phyloP scores from a whole-genome alignment of 352 stramenopile genomes.

The Plasmopara viticola region DNA sequence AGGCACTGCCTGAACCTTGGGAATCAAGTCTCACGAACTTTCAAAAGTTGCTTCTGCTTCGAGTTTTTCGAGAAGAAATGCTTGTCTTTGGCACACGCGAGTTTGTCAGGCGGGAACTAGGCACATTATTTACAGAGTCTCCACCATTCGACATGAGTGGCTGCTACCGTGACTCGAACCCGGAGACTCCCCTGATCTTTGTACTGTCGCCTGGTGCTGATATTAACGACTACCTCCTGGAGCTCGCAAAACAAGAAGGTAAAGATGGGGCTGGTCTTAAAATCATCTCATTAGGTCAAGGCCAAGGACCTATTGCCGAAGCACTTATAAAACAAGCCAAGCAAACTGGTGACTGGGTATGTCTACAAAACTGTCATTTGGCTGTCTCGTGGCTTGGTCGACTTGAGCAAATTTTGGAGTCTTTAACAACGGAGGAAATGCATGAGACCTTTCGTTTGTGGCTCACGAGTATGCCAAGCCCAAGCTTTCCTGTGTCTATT shows the following conservation, averaged over 20 bases:
- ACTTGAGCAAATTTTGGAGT: conserved; percentile 87
- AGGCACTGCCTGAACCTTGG: conserved; percentile 61
- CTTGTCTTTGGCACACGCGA: conserved; percentile 82
- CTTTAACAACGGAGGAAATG: conserved; percentile 53
- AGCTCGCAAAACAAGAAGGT: conserved; percentile 84
- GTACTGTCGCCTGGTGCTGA: conserved; percentile 90
- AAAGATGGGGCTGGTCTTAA: conserved; percentile 84
- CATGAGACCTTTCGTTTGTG: conserved; percentile 90
- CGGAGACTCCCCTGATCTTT: conserved; percentile 91
- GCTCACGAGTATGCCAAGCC: conserved; percentile 91
- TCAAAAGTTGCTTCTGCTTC: conserved; percentile 86
- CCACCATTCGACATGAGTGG: conserved; percentile 89
- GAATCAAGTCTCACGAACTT: conserved; percentile 78
- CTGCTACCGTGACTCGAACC: conserved; percentile 90
- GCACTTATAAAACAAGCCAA: conserved; percentile 87
- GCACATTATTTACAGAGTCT: conserved; percentile 84
- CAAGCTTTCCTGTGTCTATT: conserved; percentile 89
- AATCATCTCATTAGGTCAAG: conserved; percentile 92
- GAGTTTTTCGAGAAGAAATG: conserved; percentile 88
- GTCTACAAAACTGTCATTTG: conserved; percentile 93
- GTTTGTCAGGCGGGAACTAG: conserved; percentile 79
- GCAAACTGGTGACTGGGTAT: conserved; percentile 90
- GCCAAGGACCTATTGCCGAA: conserved; percentile 90
- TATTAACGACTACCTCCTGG: conserved; percentile 91
- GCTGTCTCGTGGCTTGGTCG: conserved; percentile 86